Base-by-base conservation (phyloP, 495 filamentous ascomycete genomes). In the Penicillium pancosmium region DNA sequence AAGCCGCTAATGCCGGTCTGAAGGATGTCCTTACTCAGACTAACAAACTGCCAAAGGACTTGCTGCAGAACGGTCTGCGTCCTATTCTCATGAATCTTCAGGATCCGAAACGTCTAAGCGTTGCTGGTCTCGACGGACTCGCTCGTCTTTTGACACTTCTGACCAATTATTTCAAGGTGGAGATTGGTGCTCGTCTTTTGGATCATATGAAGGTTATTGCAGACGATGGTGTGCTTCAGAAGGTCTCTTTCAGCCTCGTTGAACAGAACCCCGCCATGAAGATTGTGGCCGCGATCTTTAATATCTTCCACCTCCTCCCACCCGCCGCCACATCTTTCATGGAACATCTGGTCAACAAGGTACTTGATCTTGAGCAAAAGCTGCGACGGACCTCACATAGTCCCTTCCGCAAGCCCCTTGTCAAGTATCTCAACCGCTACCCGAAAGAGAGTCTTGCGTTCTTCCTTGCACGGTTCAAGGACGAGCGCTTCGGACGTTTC, bases 101-200 rank as follows among this genome's bases (percentile, higher is more conserved):
- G 65, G 94, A 99, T 71, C 91, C 92, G 1, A 91, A 93, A 72
- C 86, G 93, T 51, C 73, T 99, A 44, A 96, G 87, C 50, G 90
- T 93, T 18, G 90, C 91, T 62, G 92, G 92, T 3, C 80, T 99
- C 27, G 92, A 98, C 62, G 95, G 96, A 18, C 81, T 99, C 27
- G 92, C 92, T 54, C 86, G 92, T 27, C 82, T 99, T 5, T 74
- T 99, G 57, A 89, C 91, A 27, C 80, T 99, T 0, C 76, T 99
- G 19, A 99, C 95, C 0, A 98, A 95, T 51, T 98, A 98, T 69
- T 99, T 99, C 79, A 99, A 99, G 74, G 93, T 97, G 2, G 95
- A 97, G 69, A 99, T 99, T 49, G 95, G 95, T 6, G 84, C 91
- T 35, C 83, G 93, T 44, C 74, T 99, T 8, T 77, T 99, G 15